Evolutionary conservation across 2,329 filamentous ascomycete genomes (phyloP), one percentile per base, ranked within the genome.

Genomic region (Diaporthe vexans): DNA sequence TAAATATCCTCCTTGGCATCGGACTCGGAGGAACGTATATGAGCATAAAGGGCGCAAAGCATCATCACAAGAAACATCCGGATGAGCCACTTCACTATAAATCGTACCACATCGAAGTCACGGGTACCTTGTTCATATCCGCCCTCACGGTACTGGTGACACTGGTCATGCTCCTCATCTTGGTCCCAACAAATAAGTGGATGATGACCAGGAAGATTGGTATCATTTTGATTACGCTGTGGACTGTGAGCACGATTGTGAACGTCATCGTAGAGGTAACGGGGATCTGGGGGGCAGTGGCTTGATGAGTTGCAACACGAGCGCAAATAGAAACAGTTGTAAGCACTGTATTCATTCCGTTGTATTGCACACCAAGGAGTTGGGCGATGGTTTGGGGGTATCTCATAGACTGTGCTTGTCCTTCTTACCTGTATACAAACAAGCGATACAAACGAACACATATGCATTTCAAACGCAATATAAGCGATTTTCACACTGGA

Each of bases 1-100:
- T 99, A 54, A 99, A 99, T 79, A 99, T 99, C 76, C 86, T 99
- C 0, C 90, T 99, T 5, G 97, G 97, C 0, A 95, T 99, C 70
- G 97, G 97, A n/a, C 87, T 98, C 5, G 94, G 94, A 35, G 97
- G 97, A 21, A 89, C 94, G 52, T 97, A 95, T 81, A 97, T 98
- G 89, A 95, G 94, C 73, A 88, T 97, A 21, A 89, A 89, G 72
- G 88, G 91, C 43, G 93, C 93, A 24, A 90, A 93, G 78, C 87
- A 90, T 76, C 87, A 87, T 70, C 91, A 94, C 75, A 83, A 86
- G 37, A 92, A 92, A 77, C 92, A 96, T 79, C 94, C 94, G 0
- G 86, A 91, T 24, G 84, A 86, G 74, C 88, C 91, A 6, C 83
- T 93, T 73, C 85, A 88, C 72, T 95, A 95, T 81, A 90, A 92